Evolutionary conservation across 768 basidiomycete species (phyloP), one percentile per base, ranked within the genome.

Genomic region (Auriscalpium microsporum): DNA sequence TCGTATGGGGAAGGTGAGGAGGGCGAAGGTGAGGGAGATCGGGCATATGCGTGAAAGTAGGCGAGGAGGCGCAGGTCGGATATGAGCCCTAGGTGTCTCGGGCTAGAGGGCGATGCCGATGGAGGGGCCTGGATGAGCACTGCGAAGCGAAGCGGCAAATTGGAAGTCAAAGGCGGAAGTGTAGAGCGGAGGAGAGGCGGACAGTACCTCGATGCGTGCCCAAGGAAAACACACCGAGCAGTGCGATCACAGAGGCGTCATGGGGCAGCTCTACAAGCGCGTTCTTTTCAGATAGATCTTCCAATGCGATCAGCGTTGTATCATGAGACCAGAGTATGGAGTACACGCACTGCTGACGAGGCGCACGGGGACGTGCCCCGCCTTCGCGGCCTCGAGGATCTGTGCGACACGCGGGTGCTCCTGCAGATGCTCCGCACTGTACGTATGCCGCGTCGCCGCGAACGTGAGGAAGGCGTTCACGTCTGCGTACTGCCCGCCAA

Each of bases 271-370:
- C 73, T 53, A 86, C 78, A 34, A 90, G 73, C 9, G 86, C 84
- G 58, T 92, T 91, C 75, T 92, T 92, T 68, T 90, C 86, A 11
- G 90, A 91, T 36, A 91, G 73, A 68, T 92, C 90, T 92, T 48
- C 16, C 6, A 45, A n/a, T 34, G 46, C 52, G 10, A 55, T 6
- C n/a, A 11, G n/a, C 37, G 28, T 33, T 7, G 21, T 9, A 10
- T 7, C 34, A 47, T 36, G 52, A 52, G 58, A 62, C 45, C 58
- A 51, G 16, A 48, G 6, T 46, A 21, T 28, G 36, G 9, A 2
- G 11, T 21, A 69, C 19, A 70, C 86, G 62, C 63, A 91, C 90
- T 86, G 75, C 86, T 86, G 52, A 90, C 86, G 50, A 90, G 81
- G 44, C 78, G 74, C 21, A 88, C 85, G 10, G 88, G 80, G 33